Conservation (phyloP, 164 flowering plant species). For the Brasenia schreberi region DNA sequence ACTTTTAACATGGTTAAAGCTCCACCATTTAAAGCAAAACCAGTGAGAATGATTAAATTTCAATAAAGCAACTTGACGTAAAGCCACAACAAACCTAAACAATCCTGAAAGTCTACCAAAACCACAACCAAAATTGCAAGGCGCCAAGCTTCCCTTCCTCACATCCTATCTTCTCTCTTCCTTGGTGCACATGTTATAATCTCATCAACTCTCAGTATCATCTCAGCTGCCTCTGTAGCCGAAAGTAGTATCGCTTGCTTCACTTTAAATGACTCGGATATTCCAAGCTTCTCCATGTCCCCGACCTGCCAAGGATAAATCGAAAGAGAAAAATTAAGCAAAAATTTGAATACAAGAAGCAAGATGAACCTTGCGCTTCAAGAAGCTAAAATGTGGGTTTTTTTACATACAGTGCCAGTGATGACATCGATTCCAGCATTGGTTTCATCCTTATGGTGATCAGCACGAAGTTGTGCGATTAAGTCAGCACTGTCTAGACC, state of each 20-base stretch:
- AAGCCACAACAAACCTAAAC: not conserved
- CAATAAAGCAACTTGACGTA: not conserved
- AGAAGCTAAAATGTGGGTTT: not conserved
- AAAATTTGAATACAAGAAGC: not conserved
- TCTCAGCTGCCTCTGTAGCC: conserved; percentile 97
- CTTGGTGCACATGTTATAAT: conserved; percentile 97
- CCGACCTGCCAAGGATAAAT: conserved; percentile 47
- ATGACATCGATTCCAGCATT: conserved; percentile 91
- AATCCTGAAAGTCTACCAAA: not conserved
- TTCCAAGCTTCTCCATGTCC: conserved; percentile 78
- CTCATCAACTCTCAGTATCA: conserved; percentile 97
- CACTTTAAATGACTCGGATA: conserved; percentile 88
- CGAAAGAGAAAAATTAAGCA: not conserved
- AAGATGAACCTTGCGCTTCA: not conserved
- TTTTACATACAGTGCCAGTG: conserved; percentile 67
- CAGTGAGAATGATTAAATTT: too few species aligned
- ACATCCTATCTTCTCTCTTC: conserved; percentile 90
- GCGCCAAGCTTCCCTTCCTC: not conserved
- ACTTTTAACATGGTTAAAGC: too few species aligned
- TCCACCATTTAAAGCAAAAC: too few species aligned
- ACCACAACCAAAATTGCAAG: not conserved
- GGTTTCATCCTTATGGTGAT: conserved; percentile 79
- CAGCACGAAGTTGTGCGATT: conserved; percentile 90
- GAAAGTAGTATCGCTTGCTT: conserved; percentile 93
- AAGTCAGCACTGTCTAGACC: conserved; percentile 96